phyloP scores from a whole-genome alignment of 83 land plant genomes.

The Picea engelmannii region DNA sequence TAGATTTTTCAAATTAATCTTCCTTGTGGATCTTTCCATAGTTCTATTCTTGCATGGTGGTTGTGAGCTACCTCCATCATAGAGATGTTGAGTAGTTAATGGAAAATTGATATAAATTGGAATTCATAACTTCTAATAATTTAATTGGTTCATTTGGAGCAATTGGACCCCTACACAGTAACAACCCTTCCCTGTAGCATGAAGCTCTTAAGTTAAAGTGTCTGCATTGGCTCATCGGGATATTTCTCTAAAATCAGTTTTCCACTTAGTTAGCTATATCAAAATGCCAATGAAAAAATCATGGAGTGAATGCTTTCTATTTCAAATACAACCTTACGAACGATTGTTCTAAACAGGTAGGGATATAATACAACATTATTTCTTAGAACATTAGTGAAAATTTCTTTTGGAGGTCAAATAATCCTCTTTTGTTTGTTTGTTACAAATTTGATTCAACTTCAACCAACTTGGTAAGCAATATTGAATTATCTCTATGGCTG shows the following conservation, averaged over 20 bases:
- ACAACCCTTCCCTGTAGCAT: neutral
- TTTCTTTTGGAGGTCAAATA: conserved; percentile 8
- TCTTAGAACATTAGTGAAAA: conserved; percentile 9
- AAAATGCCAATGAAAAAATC: neutral
- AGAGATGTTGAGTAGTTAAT: conserved; percentile 11
- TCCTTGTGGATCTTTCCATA: no score
- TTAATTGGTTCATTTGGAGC: neutral
- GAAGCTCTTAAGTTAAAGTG: no score
- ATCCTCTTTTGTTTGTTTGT: conserved; percentile 10
- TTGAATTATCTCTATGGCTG: neutral
- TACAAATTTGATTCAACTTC: conserved; percentile 9
- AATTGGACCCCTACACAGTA: conserved; percentile 5
- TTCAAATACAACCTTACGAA: conserved; percentile 10
- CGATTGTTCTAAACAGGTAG: conserved; percentile 10
- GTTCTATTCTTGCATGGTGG: no score
- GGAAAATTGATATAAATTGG: conserved; percentile 12
- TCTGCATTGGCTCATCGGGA: no score
- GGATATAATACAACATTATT: neutral
- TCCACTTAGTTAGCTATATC: conserved; percentile 1
- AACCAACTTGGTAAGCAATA: conserved; percentile 12
- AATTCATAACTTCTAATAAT: neutral
- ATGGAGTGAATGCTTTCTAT: conserved; percentile 11
- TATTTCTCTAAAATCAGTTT: neutral
- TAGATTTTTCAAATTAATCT: no score
- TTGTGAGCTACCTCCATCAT: conserved; percentile 24